Conservation (phyloP, 192 early-diverging fungal genomes). For the Lunasporangiospora selenospora region DNA sequence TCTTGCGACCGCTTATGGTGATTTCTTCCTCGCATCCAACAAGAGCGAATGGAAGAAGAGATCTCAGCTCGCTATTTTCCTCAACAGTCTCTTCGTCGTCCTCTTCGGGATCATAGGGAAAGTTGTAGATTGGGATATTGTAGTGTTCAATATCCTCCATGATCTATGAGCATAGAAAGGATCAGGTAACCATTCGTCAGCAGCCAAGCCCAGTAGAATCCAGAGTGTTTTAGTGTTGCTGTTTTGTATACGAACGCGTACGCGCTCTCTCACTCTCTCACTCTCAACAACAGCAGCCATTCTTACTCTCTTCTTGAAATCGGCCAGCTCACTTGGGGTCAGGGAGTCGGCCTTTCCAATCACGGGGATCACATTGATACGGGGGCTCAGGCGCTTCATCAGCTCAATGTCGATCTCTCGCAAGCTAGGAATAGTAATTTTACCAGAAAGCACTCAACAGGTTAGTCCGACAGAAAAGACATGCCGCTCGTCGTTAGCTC, state of each 20-base stretch:
- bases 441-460: no score
- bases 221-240: no score
- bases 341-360: conserved; percentile 94
- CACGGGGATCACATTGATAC: conserved; percentile 96
- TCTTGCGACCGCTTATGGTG: conserved; percentile 83
- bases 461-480: no score
- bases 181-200: no score
- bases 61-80: conserved; percentile 95
- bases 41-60: conserved; percentile 93
- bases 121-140: conserved; percentile 97
- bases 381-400: conserved; percentile 88
- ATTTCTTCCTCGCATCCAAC: conserved; percentile 95
- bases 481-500: no score
- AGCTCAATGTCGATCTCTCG: conserved; percentile 96
- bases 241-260: no score
- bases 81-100: conserved; percentile 99
- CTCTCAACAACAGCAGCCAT: no score
- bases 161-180: no score
- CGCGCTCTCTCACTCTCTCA: no score
- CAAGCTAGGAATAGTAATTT: no score
- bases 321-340: conserved; percentile 81
- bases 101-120: conserved; percentile 95
- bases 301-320: conserved; percentile 90
- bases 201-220: no score
- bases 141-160: conserved; percentile 98